A percentile compares a stretch with the other conserved stretches of the same genome.
These are phyloP conservation scores for Aspergillus nidulans DNA, from an alignment of 495 filamentous ascomycete species.

Conservation along the genomic window DNA sequence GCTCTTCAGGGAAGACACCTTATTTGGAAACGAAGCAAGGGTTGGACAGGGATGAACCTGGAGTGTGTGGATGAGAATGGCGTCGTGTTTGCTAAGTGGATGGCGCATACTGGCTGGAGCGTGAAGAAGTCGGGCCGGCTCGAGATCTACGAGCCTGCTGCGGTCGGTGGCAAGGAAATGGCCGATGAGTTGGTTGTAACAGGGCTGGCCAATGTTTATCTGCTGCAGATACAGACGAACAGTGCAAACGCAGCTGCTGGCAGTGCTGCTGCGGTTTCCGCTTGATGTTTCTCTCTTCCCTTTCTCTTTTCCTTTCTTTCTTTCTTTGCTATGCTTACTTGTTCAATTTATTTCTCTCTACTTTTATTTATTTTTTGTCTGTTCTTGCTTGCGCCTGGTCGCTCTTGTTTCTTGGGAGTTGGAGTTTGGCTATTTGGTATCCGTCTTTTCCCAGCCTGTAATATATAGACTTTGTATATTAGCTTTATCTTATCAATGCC, in stretches of 20 bases:
- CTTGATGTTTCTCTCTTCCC: too few species aligned
- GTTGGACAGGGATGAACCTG: background rate
- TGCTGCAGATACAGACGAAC: background rate
- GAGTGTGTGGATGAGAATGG: slow-evolving; percentile 7
- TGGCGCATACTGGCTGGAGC: background rate
- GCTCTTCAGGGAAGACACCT: background rate
- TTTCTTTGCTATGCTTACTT: too few species aligned
- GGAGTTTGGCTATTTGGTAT: too few species aligned
- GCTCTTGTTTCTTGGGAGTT: too few species aligned
- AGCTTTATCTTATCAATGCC: too few species aligned
- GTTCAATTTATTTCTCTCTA: too few species aligned
- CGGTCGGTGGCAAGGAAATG: background rate
- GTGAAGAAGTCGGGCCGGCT: slow-evolving; percentile 11
- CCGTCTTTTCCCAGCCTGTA: too few species aligned
- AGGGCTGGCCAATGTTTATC: slow-evolving; percentile 14
- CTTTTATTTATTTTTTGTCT: too few species aligned
- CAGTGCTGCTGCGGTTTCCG: too few species aligned
- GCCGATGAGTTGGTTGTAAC: slow-evolving; percentile 17
- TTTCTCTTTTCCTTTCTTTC: too few species aligned
- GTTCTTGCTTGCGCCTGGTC: too few species aligned
- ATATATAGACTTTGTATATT: too few species aligned
- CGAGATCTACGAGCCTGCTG: background rate
- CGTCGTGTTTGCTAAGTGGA: slow-evolving; percentile 1
- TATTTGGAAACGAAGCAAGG: background rate
- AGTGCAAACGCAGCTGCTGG: background rate